Percentiles rank a stretch among this genome's conserved stretches.
These are phyloP conservation scores for Excoecaria agallocha DNA, from an alignment of 345 rosid genomes.

Conservation along the genomic window DNA sequence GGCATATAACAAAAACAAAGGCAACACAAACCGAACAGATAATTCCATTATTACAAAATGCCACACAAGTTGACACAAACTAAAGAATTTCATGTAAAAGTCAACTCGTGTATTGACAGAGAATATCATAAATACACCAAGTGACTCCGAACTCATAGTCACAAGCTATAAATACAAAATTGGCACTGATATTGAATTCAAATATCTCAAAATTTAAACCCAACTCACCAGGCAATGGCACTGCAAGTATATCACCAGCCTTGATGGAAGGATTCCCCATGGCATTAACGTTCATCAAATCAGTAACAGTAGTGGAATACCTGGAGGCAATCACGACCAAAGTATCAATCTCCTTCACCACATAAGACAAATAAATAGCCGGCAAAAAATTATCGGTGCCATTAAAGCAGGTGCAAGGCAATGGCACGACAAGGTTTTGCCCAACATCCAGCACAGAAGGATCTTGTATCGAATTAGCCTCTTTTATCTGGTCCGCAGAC, in stretches of 20 bases:
- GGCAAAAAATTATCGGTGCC: slow-evolving; percentile 81
- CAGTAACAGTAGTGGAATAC: slow-evolving; percentile 70
- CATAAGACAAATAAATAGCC: slow-evolving; percentile 78
- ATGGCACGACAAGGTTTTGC: slow-evolving; percentile 62
- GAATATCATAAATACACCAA: background rate
- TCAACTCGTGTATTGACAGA: background rate
- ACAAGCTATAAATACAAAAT: background rate
- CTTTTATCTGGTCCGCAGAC: slow-evolving; percentile 83
- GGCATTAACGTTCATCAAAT: slow-evolving; percentile 91
- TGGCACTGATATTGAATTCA: background rate
- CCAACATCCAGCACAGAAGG: slow-evolving; percentile 75
- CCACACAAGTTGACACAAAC: background rate
- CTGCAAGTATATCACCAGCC: slow-evolving; percentile 79
- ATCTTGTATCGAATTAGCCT: slow-evolving; percentile 68
- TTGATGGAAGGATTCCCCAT: slow-evolving; percentile 74
- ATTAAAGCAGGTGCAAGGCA: slow-evolving; percentile 93
- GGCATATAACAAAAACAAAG: background rate
- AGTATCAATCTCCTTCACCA: slow-evolving; percentile 64
- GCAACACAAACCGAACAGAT: background rate
- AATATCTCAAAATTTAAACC: background rate
- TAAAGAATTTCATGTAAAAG: background rate
- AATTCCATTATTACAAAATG: background rate
- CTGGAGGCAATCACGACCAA: slow-evolving; percentile 65
- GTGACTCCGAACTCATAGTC: background rate
- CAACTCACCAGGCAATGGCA: slow-evolving; percentile 68